Evolutionary conservation across 331 rosid species (phyloP).

Genomic region (Quercus phellos): DNA sequence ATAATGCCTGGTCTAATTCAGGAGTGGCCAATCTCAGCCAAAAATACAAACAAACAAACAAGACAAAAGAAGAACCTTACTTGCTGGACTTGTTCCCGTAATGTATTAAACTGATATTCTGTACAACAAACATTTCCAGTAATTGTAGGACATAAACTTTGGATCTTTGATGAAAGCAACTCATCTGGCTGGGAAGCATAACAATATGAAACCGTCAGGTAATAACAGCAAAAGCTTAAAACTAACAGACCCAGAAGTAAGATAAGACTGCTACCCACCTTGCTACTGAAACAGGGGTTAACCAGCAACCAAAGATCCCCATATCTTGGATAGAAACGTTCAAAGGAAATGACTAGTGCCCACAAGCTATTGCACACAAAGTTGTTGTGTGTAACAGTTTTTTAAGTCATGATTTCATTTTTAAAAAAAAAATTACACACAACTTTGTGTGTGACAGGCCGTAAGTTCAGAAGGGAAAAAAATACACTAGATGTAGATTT

Average conservation of each 20-base stretch:
- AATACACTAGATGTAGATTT: background rate
- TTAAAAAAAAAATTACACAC: too few relatives aligned
- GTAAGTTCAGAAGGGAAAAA: too few relatives aligned
- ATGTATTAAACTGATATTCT: slow-evolving; percentile 80
- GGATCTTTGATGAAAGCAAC: slow-evolving; percentile 85
- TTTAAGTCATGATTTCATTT: too few relatives aligned
- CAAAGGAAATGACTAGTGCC: too few relatives aligned
- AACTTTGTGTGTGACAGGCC: too few relatives aligned
- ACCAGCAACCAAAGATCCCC: background rate
- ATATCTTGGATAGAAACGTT: background rate
- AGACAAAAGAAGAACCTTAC: slow-evolving; percentile 32
- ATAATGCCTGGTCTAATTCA: background rate
- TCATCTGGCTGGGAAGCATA: slow-evolving; percentile 75
- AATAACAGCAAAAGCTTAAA: slow-evolving; percentile 13
- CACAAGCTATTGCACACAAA: too few relatives aligned
- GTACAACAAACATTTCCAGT: slow-evolving; percentile 91
- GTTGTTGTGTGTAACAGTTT: too few relatives aligned
- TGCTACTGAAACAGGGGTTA: slow-evolving; percentile 4
- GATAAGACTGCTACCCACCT: slow-evolving; percentile 4
- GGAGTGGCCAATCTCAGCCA: background rate
- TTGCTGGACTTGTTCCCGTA: slow-evolving; percentile 84
- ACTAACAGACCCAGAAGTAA: background rate
- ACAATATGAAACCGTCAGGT: slow-evolving; percentile 10
- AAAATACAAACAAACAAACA: background rate
- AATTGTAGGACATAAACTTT: slow-evolving; percentile 91